These are phyloP conservation scores for Gossypium anomalum DNA, from an alignment of 345 rosid species.

Conservation along the genomic window DNA sequence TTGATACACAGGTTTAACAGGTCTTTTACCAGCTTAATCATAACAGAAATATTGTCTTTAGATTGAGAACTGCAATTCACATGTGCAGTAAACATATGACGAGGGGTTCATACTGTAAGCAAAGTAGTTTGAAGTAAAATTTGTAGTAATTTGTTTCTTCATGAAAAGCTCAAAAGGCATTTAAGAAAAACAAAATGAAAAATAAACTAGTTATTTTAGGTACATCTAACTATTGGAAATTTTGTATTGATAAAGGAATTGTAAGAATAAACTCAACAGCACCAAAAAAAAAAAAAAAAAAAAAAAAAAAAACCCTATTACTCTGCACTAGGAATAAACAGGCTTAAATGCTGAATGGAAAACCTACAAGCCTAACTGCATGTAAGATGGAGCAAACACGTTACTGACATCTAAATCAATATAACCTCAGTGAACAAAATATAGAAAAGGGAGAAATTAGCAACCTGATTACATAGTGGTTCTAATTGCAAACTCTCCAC, in stretches of 20 bases:
- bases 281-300: neutral
- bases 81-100: too few species aligned
- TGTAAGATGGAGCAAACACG: neutral
- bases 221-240: neutral
- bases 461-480: conserved; percentile 74
- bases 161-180: neutral
- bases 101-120: too few species aligned
- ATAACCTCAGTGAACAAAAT: conserved; percentile 11
- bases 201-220: neutral
- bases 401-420: conserved; percentile 4
- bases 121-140: too few species aligned
- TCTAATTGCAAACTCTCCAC: conserved; percentile 57
- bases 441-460: conserved; percentile 1
- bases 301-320: neutral
- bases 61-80: too few species aligned
- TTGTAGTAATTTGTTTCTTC: too few species aligned
- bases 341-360: neutral
- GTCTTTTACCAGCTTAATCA: too few species aligned
- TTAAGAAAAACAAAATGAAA: neutral
- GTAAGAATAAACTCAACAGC: neutral
- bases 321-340: neutral
- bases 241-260: neutral
- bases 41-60: too few species aligned
- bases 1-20: too few species aligned
- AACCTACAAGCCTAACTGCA: neutral